A percentile compares a stretch with the other conserved stretches of the same genome.
Conservation (phyloP, 257 asterid genomes). For the Datura wrightii region DNA sequence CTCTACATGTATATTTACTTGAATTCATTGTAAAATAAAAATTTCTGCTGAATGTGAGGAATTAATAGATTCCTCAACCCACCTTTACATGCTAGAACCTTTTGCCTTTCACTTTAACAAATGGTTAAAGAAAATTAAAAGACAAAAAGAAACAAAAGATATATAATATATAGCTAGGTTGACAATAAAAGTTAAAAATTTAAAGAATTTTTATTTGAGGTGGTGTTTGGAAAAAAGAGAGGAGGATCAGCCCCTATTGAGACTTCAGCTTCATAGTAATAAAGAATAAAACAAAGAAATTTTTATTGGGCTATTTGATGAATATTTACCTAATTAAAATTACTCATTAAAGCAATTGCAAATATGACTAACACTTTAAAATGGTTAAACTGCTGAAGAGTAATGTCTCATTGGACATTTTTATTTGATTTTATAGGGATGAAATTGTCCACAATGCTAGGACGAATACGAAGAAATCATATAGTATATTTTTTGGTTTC, state of each 20-base stretch:
- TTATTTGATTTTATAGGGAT: too few species aligned
- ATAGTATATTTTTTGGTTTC: too few species aligned
- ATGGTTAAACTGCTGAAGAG: too few species aligned
- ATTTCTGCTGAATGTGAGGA: neutral
- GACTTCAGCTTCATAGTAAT: neutral
- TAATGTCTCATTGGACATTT: too few species aligned
- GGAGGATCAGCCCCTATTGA: neutral
- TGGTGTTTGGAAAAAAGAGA: neutral
- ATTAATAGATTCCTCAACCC: neutral
- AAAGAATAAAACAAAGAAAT: neutral
- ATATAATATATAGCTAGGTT: neutral
- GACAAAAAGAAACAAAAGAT: neutral
- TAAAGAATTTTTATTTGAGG: neutral
- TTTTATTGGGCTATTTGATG: neutral
- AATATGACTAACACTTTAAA: too few species aligned
- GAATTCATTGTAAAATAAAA: neutral
- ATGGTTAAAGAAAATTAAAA: neutral
- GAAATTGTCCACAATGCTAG: too few species aligned
- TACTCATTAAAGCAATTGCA: too few species aligned
- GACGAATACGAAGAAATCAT: too few species aligned
- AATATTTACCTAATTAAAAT: neutral
- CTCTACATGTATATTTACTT: neutral
- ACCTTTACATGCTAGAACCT: neutral
- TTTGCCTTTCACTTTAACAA: conserved; percentile 4
- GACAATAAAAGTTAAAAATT: neutral